Base-by-base conservation (phyloP, 305 asterid species). In the Fraxinus sp. region DNA sequence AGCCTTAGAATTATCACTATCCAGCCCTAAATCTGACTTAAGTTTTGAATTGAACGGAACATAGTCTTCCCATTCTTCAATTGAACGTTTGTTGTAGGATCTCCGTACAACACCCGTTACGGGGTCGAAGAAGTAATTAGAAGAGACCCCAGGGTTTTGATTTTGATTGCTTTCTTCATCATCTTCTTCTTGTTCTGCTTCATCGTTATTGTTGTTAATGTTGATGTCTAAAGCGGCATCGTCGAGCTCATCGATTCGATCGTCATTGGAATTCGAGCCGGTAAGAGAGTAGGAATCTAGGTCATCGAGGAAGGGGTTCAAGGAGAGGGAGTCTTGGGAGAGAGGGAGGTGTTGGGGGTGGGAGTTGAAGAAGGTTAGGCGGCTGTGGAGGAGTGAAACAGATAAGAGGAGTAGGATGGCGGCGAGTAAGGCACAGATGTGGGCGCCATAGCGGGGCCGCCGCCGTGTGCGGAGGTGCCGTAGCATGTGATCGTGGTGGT, bases 21-120 rank as follows among this genome's bases (percentile, higher is more conserved):
- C 89, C 46, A 90, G 90, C 49, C 97, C 98, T 55, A 93, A 84
- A 66, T 92, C 95, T 20, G 91, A 84, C 26, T 84, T 82, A 24
- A 90, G 78, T 78, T 93, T 91, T 72, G 87, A 87, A 78, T 86
- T 92, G 82, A 93, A 94, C 10, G 91, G 92, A 24, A 92, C 89
- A 16, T 96, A 92, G 85, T 96, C 99, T 70, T 96, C 98, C 99
- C 99, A 96, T 77, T 96, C 97, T 41, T 94, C 97, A 77, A 96
- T 93, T 0, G 98, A 90, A 5, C 95, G 91, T 30, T 89, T 94
- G 75, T 90, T 89, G 74, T 90, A 91, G 10, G 97, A 89, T 83
- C 98, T 91, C 81, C 99, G 86, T 35, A 96, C 91, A 35, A 90
- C 99, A 28, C 96, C 93, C 46, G 37, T 77, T 33, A 87, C 79